These are phyloP conservation scores for Pseudogymnoascus verrucosus DNA, from an alignment of 2,329 filamentous ascomycete genomes.

Conservation along the genomic window DNA sequence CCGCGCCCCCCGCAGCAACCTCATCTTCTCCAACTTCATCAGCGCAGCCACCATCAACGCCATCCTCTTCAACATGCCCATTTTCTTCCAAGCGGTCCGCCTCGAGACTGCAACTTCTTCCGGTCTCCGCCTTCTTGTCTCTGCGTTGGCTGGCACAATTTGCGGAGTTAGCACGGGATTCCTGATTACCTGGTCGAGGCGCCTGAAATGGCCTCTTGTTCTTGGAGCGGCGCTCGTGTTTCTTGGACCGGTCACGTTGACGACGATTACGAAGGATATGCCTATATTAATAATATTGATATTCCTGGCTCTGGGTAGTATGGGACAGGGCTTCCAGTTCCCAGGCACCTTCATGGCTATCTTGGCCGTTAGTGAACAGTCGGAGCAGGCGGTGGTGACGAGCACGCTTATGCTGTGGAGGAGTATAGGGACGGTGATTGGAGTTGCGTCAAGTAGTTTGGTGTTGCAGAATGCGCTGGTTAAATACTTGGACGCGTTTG, in stretches of 20 bases:
- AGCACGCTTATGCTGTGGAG: conserved; percentile 66
- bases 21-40: conserved; percentile 49
- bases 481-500: conserved; percentile 48
- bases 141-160: conserved; percentile 47
- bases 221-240: conserved; percentile 42
- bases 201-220: conserved; percentile 51
- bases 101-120: conserved; percentile 61
- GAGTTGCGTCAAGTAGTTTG: conserved; percentile 63
- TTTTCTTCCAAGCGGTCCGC: conserved; percentile 71
- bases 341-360: conserved; percentile 56
- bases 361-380: conserved; percentile 49
- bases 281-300: conserved; percentile 46
- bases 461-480: conserved; percentile 65
- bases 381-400: conserved; percentile 60
- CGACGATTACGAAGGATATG: conserved; percentile 42
- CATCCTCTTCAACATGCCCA: conserved; percentile 55
- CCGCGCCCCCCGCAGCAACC: conserved; percentile 44
- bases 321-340: conserved; percentile 58
- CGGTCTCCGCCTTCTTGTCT: conserved; percentile 62
- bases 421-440: conserved; percentile 62
- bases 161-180: conserved; percentile 53
- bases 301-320: conserved; percentile 46
- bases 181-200: conserved; percentile 50
- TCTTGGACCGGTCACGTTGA: conserved; percentile 43
- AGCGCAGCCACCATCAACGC: conserved; percentile 45